phyloP scores from a whole-genome alignment of 768 basidiomycete species.

The Auricularia cornea region DNA sequence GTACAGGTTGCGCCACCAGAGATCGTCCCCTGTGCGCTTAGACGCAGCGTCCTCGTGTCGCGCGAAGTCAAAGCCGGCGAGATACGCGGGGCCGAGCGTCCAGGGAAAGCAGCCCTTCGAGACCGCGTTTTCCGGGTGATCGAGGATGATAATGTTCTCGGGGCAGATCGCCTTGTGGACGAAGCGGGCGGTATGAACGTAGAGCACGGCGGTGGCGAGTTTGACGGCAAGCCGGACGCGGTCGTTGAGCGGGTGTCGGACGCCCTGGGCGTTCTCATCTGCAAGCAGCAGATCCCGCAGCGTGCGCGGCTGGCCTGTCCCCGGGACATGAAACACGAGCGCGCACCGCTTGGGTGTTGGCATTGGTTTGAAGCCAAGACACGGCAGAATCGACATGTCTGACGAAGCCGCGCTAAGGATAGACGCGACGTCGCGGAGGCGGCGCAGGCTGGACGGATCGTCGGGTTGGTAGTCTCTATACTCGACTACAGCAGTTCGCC shows the following conservation, averaged over 20 bases:
- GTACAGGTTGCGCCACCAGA: neutral
- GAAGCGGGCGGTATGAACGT: neutral
- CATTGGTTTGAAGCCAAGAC: neutral
- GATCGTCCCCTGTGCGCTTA: neutral
- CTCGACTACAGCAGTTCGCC: neutral
- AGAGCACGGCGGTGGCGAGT: neutral
- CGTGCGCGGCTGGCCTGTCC: no score
- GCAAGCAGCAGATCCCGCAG: no score
- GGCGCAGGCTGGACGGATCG: neutral
- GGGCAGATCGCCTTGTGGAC: constrained; percentile 1
- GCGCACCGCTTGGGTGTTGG: neutral
- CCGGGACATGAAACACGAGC: neutral
- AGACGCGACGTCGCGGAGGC: neutral
- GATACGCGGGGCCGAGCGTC: neutral
- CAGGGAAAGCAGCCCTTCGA: neutral
- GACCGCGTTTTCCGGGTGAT: neutral
- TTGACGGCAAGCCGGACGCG: no score
- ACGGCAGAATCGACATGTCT: neutral
- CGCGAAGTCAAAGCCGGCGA: constrained; percentile 1
- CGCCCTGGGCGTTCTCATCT: no score
- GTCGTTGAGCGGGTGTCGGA: no score
- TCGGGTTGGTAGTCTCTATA: neutral
- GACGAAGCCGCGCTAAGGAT: neutral
- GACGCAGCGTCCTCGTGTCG: neutral
- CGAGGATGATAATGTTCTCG: neutral